These are phyloP conservation scores for Mikania micrantha DNA, from an alignment of 129 eudicot species.

Conservation along the genomic window DNA sequence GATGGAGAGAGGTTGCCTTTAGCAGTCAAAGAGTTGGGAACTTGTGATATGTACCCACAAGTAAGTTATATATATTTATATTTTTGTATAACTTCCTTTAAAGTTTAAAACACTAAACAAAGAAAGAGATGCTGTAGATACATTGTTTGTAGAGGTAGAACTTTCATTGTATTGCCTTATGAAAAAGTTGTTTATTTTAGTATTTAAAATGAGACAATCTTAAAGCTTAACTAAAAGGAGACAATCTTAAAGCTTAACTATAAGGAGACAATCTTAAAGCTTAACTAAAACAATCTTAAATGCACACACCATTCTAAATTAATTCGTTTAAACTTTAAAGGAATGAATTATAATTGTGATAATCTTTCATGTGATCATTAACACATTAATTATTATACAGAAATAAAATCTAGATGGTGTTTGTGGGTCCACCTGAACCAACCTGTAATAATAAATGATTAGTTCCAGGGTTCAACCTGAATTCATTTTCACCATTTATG, in stretches of 20 bases:
- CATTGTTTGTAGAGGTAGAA: not conserved
- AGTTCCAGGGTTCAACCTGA: not conserved
- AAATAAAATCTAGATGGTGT: not conserved
- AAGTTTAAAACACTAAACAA: not conserved
- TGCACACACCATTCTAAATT: not conserved
- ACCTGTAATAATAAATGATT: not conserved
- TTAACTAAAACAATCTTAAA: not conserved
- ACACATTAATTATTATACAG: not conserved
- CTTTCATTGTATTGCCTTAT: not conserved
- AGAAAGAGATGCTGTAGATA: not conserved
- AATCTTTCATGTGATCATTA: not conserved
- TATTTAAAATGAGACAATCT: not conserved
- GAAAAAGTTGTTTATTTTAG: not conserved
- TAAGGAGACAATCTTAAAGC: not conserved
- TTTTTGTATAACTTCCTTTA: not conserved
- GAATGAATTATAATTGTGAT: not conserved
- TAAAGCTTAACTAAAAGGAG: not conserved
- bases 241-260: not conserved
- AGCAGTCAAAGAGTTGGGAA: constrained; percentile 92
- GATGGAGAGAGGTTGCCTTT: constrained; percentile 97
- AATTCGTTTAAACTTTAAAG: not conserved
- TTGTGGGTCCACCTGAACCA: not conserved
- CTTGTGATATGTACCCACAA: constrained; percentile 93
- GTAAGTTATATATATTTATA: constrained; percentile 35
- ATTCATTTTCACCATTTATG: not conserved